phyloP scores from a whole-genome alignment of 345 rosid species.

The Pistacia vera region DNA sequence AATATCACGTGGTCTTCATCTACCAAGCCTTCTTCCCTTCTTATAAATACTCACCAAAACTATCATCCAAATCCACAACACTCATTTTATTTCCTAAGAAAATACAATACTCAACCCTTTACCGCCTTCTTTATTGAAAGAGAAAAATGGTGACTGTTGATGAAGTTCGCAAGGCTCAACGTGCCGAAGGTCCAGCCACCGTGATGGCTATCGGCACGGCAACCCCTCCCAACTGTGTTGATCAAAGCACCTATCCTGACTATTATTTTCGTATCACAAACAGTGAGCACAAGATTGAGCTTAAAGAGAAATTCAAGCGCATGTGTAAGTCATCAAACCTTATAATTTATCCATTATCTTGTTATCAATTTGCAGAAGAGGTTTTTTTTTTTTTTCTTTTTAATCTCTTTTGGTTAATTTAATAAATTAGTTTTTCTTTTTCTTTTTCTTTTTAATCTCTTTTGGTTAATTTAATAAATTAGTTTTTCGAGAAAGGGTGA shows the following conservation, averaged over 20 bases:
- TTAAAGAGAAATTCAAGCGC: slow-evolving; percentile 60
- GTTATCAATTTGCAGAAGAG: no score
- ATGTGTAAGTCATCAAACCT: slow-evolving; percentile 44
- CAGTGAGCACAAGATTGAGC: slow-evolving; percentile 49
- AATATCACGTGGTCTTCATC: slow-evolving; percentile 20
- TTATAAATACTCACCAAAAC: neutral
- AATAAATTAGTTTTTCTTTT: no score
- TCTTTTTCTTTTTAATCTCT: neutral
- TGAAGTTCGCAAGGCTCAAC: slow-evolving; percentile 39
- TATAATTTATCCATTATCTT: no score
- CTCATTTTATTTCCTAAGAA: no score
- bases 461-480: no score
- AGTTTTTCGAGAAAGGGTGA: no score
- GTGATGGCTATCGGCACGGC: slow-evolving; percentile 59
- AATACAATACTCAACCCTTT: no score
- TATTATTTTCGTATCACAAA: slow-evolving; percentile 58
- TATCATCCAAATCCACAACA: neutral
- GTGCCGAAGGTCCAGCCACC: slow-evolving; percentile 56
- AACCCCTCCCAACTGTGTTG: slow-evolving; percentile 44
- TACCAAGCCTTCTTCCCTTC: neutral
- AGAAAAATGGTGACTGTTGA: slow-evolving; percentile 43
- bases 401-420: no score
- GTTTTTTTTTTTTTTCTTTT: neutral
- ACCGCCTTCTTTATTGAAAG: no score
- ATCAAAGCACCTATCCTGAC: slow-evolving; percentile 51